Base-by-base conservation (phyloP, 768 basidiomycete genomes). In the Holtermanniella nyarrowii region DNA sequence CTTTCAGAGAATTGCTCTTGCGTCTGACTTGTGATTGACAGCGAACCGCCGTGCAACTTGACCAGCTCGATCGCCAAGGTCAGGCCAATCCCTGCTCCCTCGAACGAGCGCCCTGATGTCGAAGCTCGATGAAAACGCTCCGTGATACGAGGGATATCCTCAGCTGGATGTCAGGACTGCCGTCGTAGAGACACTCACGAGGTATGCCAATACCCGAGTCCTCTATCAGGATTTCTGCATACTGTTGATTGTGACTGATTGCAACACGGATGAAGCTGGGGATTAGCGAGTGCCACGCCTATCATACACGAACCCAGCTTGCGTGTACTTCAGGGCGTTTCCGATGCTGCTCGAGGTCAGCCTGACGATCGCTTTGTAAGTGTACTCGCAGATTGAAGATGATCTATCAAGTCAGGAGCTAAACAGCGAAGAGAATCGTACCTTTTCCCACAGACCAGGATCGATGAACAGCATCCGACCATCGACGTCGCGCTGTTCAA, bases 201-300 rank as follows among this genome's bases (percentile, higher is more conserved):
- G 74, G 73, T 1, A 76, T 75, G 3, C 74, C 74, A 11, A 73
- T 65, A 24, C 74, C 74, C 2, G 73, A 75, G 49, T 76, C 74
- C 22, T 58, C 56, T 22, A 75, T 68, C 1, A 61, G 60, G 13
- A 76, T 61, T 26, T 69, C 63, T 12, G 63, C 69, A 25, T 58
- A 51, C 5, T 58, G 39, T 11, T 59, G 52, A 0, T 49, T 50
- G 49, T 67, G 75, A 4, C 48, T 25, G 14, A 73, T 43, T 4
- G 18, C n/a, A 11, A 54, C 41, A 13, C 27, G 21, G 18, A 58
- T 50, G 21, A 22, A 13, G 1, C 56, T 52, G 1, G 31, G 31
- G 7, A 7, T 7, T 37, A 37, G 31, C 16, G 31, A 37, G 31
- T 16, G 7, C 31, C 16, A 37, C 7, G 31, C n/a, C 54, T 53